These are phyloP conservation scores for Kurtzmaniella quercitrusa DNA, from an alignment of 1,139 yeast species.

Conservation along the genomic window DNA sequence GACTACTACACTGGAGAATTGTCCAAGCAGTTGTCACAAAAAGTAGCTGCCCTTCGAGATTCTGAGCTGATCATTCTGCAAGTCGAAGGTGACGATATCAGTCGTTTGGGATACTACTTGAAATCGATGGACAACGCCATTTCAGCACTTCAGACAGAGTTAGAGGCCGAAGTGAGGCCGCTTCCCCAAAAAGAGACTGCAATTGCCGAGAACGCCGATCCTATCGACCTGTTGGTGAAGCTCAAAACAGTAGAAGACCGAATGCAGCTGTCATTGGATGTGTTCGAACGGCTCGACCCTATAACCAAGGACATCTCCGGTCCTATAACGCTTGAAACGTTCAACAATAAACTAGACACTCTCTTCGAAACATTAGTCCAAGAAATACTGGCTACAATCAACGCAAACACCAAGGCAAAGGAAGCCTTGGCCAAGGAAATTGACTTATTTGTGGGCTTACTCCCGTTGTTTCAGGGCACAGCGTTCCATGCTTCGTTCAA, in stretches of 20 bases:
- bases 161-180: slow-evolving; percentile 17
- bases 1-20: slow-evolving; percentile 60
- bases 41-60: slow-evolving; percentile 39
- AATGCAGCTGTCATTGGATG: slow-evolving; percentile 1
- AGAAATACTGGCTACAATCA: background rate
- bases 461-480: slow-evolving; percentile 48
- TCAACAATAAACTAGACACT: background rate
- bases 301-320: background rate
- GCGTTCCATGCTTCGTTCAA: slow-evolving; percentile 46
- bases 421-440: slow-evolving; percentile 4
- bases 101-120: slow-evolving; percentile 60
- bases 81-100: slow-evolving; percentile 17
- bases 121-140: slow-evolving; percentile 57
- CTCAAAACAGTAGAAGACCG: slow-evolving; percentile 3
- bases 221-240: slow-evolving; percentile 4
- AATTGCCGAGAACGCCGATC: background rate
- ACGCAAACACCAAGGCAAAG: background rate
- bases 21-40: slow-evolving; percentile 45
- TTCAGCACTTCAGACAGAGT: slow-evolving; percentile 48
- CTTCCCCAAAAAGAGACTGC: background rate
- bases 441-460: slow-evolving; percentile 41
- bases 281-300: slow-evolving; percentile 4
- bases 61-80: slow-evolving; percentile 30
- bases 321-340: background rate
- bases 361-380: background rate